These are phyloP conservation scores for Colletotrichum destructivum DNA, from an alignment of 2,329 filamentous ascomycete genomes.

Conservation along the genomic window DNA sequence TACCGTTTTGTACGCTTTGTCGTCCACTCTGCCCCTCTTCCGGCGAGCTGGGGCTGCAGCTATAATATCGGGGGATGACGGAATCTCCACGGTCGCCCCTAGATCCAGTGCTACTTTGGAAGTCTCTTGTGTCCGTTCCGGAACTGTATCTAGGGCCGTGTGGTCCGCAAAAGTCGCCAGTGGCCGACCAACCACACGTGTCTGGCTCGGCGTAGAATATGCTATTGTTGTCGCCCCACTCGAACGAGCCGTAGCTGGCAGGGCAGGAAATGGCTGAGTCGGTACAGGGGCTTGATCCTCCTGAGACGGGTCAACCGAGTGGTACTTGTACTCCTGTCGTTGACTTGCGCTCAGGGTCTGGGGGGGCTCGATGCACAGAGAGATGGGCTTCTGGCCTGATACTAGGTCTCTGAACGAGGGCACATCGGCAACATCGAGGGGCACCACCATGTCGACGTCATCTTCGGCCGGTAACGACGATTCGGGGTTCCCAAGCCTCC, in stretches of 20 bases:
- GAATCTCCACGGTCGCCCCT: conserved; percentile 16
- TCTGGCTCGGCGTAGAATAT: conserved; percentile 54
- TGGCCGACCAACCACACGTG: conserved; percentile 7
- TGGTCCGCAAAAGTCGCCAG: conserved; percentile 12
- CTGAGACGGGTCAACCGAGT: conserved; percentile 46
- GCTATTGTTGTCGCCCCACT: conserved; percentile 53
- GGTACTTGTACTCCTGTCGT: conserved; percentile 57
- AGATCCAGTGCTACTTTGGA: background rate
- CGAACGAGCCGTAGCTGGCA: conserved; percentile 43
- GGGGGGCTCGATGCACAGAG: conserved; percentile 53
- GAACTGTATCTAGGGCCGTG: background rate
- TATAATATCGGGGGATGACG: conserved; percentile 45
- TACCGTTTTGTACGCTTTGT: background rate
- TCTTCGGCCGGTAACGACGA: conserved; percentile 28
- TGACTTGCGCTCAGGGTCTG: conserved; percentile 55
- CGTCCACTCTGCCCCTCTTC: conserved; percentile 27
- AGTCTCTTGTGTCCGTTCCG: background rate
- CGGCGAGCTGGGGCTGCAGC: conserved; percentile 31
- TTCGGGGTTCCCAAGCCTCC: background rate
- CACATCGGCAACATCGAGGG: conserved; percentile 40
- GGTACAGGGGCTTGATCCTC: conserved; percentile 31
- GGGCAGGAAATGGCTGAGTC: conserved; percentile 33
- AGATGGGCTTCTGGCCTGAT: conserved; percentile 40
- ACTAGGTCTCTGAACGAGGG: conserved; percentile 19
- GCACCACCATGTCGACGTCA: conserved; percentile 45